These are phyloP conservation scores for Coniochaeta sp. DNA, from an alignment of 2,329 filamentous ascomycete genomes.

Conservation along the genomic window DNA sequence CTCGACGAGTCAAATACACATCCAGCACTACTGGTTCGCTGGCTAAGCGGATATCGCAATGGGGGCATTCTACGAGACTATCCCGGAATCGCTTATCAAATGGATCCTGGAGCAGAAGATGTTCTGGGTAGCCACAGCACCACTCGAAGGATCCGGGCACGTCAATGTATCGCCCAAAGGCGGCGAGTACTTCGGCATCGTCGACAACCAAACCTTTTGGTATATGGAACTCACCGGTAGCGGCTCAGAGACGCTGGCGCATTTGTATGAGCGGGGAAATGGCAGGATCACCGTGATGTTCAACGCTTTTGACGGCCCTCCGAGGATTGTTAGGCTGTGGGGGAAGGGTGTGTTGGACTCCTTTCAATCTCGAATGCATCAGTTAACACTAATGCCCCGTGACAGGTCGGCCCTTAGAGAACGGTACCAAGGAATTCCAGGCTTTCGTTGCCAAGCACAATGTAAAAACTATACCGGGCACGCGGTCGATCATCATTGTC, in stretches of 20 bases:
- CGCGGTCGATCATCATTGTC: constrained; percentile 28
- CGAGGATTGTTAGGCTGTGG: constrained; percentile 30
- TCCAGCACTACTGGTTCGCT: background rate
- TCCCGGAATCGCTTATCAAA: constrained; percentile 35
- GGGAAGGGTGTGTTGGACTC: constrained; percentile 14
- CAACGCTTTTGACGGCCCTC: constrained; percentile 33
- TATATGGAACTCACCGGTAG: constrained; percentile 72
- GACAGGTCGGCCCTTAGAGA: constrained; percentile 27
- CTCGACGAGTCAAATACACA: background rate
- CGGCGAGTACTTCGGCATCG: constrained; percentile 31
- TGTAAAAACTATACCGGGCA: constrained; percentile 20
- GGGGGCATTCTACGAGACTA: constrained; percentile 18
- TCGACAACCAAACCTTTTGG: constrained; percentile 23
- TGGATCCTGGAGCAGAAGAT: constrained; percentile 64
- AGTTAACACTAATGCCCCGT: background rate
- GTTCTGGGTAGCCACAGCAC: constrained; percentile 71
- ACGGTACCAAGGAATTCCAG: constrained; percentile 20
- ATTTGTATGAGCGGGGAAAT: constrained; percentile 62
- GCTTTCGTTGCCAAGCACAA: constrained; percentile 24
- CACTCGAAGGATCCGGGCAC: constrained; percentile 54
- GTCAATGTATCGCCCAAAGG: constrained; percentile 76
- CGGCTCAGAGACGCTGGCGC: constrained; percentile 68
- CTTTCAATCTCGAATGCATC: background rate
- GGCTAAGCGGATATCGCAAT: constrained; percentile 6
- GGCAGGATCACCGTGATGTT: constrained; percentile 70